These are phyloP conservation scores for Fusarium agapanthi DNA, from an alignment of 2,329 filamentous ascomycete species.

Conservation along the genomic window DNA sequence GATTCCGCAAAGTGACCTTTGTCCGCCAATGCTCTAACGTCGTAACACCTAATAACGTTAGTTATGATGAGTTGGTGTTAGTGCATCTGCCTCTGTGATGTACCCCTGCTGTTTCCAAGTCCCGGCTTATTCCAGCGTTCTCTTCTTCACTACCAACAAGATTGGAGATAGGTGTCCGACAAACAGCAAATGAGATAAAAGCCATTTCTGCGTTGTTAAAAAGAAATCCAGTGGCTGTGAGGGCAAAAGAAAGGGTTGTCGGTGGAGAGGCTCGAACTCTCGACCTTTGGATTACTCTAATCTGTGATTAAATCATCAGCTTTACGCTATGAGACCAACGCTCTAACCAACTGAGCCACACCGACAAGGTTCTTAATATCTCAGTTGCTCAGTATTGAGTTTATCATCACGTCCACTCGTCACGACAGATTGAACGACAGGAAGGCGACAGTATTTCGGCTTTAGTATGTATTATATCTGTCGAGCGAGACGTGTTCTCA, in stretches of 20 bases:
- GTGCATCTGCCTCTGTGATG: rapidly evolving
- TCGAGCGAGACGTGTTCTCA: rapidly evolving
- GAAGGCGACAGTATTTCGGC: rapidly evolving
- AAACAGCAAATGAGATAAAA: background rate
- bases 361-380: background rate
- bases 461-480: rapidly evolving
- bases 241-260: background rate
- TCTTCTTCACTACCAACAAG: background rate
- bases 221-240: rapidly evolving
- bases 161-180: rapidly evolving
- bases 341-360: background rate
- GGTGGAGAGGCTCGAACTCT: background rate
- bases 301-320: background rate
- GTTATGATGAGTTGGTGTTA: background rate
- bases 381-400: rapidly evolving
- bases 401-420: rapidly evolving
- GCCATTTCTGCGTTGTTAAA: background rate
- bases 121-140: background rate
- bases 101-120: background rate
- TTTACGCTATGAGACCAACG: background rate
- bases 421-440: rapidly evolving
- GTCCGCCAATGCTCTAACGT: rapidly evolving
- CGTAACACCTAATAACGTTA: too few species aligned
- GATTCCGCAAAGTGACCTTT: background rate
- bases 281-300: background rate